phyloP scores from a whole-genome alignment of 352 stramenopile genomes.

The Globisporangium echinulatum region DNA sequence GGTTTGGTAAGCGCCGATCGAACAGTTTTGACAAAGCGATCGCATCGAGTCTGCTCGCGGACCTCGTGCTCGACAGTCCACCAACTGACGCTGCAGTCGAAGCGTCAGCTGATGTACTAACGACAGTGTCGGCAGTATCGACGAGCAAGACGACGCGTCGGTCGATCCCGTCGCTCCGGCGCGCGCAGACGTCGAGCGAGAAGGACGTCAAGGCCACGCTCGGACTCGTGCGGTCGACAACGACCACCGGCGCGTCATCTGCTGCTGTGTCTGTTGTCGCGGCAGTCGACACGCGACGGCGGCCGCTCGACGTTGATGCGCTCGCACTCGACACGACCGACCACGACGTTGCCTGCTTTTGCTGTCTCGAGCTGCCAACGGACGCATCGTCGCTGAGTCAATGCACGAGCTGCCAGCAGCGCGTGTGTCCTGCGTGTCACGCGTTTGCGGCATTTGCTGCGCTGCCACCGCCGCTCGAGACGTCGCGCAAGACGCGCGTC shows the following conservation, averaged over 20 bases:
- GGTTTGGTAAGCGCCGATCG: slow-evolving; percentile 29
- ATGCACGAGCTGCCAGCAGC: slow-evolving; percentile 61
- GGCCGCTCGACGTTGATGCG: background rate
- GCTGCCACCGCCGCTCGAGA: slow-evolving; percentile 59
- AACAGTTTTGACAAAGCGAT: slow-evolving; percentile 38
- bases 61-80: slow-evolving; percentile 12
- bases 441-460: slow-evolving; percentile 62
- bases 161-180: slow-evolving; percentile 15
- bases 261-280: no score
- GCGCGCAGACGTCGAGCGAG: slow-evolving; percentile 9
- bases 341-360: slow-evolving; percentile 57
- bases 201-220: slow-evolving; percentile 14
- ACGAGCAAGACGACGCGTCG: slow-evolving; percentile 6
- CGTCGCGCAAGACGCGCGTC: slow-evolving; percentile 51
- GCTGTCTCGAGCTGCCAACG: slow-evolving; percentile 32
- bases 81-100: background rate
- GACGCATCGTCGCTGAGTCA: background rate
- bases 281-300: slow-evolving; percentile 1
- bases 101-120: no score
- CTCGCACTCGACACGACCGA: slow-evolving; percentile 15
- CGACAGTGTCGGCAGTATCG: background rate
- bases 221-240: slow-evolving; percentile 9
- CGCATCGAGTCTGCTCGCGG: slow-evolving; percentile 19
- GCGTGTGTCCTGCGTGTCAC: slow-evolving; percentile 49
- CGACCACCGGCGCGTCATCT: background rate